These are phyloP conservation scores for Ascochyta rabiei DNA, from an alignment of 2,329 filamentous ascomycete species.

Conservation along the genomic window DNA sequence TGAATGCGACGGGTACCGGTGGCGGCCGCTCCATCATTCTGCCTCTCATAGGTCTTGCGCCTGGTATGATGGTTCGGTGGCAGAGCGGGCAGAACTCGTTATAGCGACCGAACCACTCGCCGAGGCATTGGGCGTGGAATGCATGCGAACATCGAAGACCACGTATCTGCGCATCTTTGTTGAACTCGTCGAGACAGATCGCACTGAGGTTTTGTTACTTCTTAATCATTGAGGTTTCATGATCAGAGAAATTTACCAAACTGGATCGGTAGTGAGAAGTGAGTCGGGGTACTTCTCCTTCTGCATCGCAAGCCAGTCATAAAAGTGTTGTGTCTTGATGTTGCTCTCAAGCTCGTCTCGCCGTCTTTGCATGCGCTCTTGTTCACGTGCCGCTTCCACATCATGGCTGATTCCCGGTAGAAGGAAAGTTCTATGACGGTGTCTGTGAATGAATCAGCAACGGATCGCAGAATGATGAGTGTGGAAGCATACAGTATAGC, in stretches of 20 bases:
- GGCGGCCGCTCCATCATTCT: slow-evolving; percentile 13
- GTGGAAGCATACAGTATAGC: slow-evolving; percentile 35
- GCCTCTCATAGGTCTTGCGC: slow-evolving; percentile 16
- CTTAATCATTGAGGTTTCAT: neutral
- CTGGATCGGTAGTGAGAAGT: slow-evolving; percentile 23
- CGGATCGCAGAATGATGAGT: neutral
- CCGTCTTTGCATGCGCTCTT: slow-evolving; percentile 35
- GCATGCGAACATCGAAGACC: slow-evolving; percentile 45
- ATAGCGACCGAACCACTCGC: slow-evolving; percentile 46
- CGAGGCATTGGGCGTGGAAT: slow-evolving; percentile 46
- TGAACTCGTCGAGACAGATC: slow-evolving; percentile 47
- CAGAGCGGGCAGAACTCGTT: slow-evolving; percentile 50
- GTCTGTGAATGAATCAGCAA: slow-evolving; percentile 14
- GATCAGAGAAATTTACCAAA: slow-evolving; percentile 30
- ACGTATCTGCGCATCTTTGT: slow-evolving; percentile 41
- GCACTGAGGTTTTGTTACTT: slow-evolving; percentile 31
- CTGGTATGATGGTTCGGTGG: slow-evolving; percentile 45
- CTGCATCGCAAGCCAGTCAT: slow-evolving; percentile 41
- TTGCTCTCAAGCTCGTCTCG: slow-evolving; percentile 37
- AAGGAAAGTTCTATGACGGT: slow-evolving; percentile 30
- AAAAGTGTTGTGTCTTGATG: slow-evolving; percentile 41
- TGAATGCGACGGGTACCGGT: slow-evolving; percentile 27
- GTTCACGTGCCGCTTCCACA: slow-evolving; percentile 21
- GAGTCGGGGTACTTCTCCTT: slow-evolving; percentile 27
- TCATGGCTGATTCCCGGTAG: slow-evolving; percentile 25